Conservation (phyloP, 2,329 filamentous ascomycete genomes). For the Botrytis fragariae region DNA sequence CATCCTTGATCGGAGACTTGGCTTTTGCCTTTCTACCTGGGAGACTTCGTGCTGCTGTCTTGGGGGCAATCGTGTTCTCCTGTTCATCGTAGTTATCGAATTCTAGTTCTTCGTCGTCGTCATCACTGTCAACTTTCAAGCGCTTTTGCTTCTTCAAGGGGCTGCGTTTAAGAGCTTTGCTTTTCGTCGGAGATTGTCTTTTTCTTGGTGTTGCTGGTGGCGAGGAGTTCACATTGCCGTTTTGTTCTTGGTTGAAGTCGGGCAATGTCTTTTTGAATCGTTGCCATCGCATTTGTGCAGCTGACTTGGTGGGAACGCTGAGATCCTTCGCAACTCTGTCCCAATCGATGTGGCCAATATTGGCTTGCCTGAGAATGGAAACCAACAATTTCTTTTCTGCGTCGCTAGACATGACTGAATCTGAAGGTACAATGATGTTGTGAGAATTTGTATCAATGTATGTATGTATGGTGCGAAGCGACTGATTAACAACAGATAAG, state of each 20-base stretch:
- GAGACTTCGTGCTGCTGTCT: slow-evolving; percentile 11
- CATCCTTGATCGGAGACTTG: slow-evolving; percentile 14
- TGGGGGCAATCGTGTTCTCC: background rate
- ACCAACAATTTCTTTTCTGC: background rate
- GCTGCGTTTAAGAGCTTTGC: background rate
- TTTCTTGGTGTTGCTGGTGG: slow-evolving; percentile 8
- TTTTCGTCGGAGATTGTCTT: slow-evolving; percentile 10
- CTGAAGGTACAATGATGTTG: background rate
- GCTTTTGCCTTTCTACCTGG: slow-evolving; percentile 6
- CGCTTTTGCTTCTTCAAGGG: slow-evolving; percentile 15
- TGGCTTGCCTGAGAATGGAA: slow-evolving; percentile 4
- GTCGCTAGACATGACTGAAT: background rate
- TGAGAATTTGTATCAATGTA: background rate
- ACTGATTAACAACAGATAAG: background rate
- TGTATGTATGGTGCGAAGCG: background rate
- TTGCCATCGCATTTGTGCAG: background rate
- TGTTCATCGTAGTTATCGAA: background rate
- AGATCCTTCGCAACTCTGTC: slow-evolving; percentile 6
- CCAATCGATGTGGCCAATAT: background rate
- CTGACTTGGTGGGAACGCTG: background rate
- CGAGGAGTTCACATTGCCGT: background rate
- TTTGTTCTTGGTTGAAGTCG: background rate
- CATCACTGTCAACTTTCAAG: background rate
- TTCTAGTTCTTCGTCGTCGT: background rate
- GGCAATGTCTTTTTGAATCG: slow-evolving; percentile 8